phyloP scores from a whole-genome alignment of 2,329 filamentous ascomycete genomes.

The Apiospora hydei region DNA sequence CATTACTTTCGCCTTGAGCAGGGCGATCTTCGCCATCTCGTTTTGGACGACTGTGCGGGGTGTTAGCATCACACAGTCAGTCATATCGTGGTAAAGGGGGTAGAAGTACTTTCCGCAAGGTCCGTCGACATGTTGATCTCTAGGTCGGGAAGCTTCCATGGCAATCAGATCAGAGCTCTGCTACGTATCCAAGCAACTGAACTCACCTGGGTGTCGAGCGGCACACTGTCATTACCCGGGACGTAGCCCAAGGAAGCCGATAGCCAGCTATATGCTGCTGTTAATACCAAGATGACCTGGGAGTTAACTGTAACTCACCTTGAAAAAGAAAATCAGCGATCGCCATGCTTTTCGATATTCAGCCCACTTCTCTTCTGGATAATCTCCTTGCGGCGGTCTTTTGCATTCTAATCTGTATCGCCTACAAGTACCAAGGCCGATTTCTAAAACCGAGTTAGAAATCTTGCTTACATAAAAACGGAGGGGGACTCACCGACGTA shows the following conservation, averaged over 20 bases:
- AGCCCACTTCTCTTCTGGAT: constrained; percentile 29
- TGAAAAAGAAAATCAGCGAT: constrained; percentile 40
- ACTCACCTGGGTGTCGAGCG: constrained; percentile 27
- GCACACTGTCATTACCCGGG: constrained; percentile 36
- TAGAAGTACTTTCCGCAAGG: constrained; percentile 35
- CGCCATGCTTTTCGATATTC: constrained; percentile 41
- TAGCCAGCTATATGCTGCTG: constrained; percentile 37
- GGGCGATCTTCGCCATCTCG: constrained; percentile 40
- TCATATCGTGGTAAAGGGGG: neutral
- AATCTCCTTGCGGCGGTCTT: constrained; percentile 21
- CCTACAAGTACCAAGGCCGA: constrained; percentile 36
- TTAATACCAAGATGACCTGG: neutral
- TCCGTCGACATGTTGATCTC: constrained; percentile 35
- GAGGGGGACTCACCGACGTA: constrained; percentile 37
- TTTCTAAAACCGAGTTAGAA: constrained; percentile 30
- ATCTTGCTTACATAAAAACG: no score
- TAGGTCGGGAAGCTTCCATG: constrained; percentile 32
- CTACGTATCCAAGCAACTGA: neutral
- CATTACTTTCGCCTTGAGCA: constrained; percentile 41
- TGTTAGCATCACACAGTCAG: neutral
- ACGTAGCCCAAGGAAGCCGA: constrained; percentile 41
- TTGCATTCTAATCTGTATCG: constrained; percentile 32
- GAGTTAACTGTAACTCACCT: constrained; percentile 29
- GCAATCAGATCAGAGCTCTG: neutral
- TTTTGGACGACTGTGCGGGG: constrained; percentile 37